Evolutionary conservation across 2,329 filamentous ascomycete genomes (phyloP).

Genomic region (Aureobasidium pullulans): DNA sequence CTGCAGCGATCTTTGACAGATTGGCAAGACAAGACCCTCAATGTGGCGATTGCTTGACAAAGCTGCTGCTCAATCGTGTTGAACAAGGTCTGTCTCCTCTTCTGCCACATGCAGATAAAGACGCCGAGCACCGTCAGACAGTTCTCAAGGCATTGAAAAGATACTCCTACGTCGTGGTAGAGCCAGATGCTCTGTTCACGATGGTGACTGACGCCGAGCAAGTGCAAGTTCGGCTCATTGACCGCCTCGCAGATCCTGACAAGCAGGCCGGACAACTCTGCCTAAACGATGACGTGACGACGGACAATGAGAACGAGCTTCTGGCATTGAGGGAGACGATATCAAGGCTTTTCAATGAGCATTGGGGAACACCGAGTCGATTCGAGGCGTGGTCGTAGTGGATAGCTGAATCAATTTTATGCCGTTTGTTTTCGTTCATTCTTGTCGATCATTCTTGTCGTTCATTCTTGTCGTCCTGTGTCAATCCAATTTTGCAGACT

Average conservation of each 20-base stretch:
- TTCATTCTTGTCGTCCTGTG: not conserved
- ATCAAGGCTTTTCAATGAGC: constrained; percentile 28
- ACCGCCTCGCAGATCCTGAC: constrained; percentile 28
- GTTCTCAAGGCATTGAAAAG: constrained; percentile 28
- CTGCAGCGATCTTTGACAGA: constrained; percentile 33
- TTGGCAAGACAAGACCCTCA: constrained; percentile 32
- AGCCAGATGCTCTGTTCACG: constrained; percentile 35
- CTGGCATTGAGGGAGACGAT: constrained; percentile 30
- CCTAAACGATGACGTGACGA: constrained; percentile 38
- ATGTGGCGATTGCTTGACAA: constrained; percentile 38
- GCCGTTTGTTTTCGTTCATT: no score
- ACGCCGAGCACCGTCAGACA: constrained; percentile 28
- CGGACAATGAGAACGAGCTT: constrained; percentile 29
- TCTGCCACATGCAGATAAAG: constrained; percentile 27
- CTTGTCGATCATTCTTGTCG: no score
- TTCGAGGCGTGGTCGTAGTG: constrained; percentile 17
- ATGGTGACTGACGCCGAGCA: constrained; percentile 41
- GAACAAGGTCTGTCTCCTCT: constrained; percentile 32
- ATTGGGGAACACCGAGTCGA: constrained; percentile 22
- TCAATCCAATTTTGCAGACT: constrained; percentile 1
- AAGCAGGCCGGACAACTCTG: constrained; percentile 35
- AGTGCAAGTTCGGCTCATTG: constrained; percentile 31
- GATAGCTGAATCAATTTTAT: not conserved
- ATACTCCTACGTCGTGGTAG: constrained; percentile 36
- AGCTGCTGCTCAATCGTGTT: constrained; percentile 32